Conservation (phyloP, 768 basidiomycete species). For the Podaxis pistillaris region DNA sequence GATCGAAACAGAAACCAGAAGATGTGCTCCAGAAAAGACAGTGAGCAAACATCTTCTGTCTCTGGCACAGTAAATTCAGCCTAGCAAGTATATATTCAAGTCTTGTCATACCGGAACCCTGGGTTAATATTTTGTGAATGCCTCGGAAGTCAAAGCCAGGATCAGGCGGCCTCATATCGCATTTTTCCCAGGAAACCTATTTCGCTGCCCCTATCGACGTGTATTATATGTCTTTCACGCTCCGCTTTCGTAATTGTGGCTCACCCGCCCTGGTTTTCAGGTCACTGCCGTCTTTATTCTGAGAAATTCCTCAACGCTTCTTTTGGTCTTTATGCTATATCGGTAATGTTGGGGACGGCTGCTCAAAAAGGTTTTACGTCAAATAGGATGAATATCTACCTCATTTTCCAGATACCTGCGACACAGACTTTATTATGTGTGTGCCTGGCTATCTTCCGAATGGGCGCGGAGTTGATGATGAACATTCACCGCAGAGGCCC, state of each 20-base stretch:
- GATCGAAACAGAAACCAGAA: background rate
- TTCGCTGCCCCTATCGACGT: slow-evolving; percentile 54
- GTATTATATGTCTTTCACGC: slow-evolving; percentile 34
- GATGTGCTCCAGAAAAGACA: background rate
- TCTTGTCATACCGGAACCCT: no score
- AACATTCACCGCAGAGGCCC: slow-evolving; percentile 47
- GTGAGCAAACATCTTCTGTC: background rate
- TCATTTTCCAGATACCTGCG: slow-evolving; percentile 50
- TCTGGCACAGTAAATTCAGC: background rate
- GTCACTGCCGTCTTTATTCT: slow-evolving; percentile 80
- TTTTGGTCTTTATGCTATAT: slow-evolving; percentile 48
- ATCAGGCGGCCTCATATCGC: slow-evolving; percentile 66
- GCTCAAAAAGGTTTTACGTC: slow-evolving; percentile 79
- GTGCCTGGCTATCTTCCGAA: slow-evolving; percentile 19
- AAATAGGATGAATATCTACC: slow-evolving; percentile 35
- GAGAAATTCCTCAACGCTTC: slow-evolving; percentile 68
- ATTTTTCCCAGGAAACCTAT: slow-evolving; percentile 61
- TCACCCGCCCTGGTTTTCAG: slow-evolving; percentile 50
- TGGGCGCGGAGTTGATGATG: slow-evolving; percentile 1
- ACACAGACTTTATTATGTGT: slow-evolving; percentile 73
- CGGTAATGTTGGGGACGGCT: slow-evolving; percentile 67
- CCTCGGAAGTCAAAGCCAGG: slow-evolving; percentile 19
- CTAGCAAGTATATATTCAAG: background rate
- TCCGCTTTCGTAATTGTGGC: background rate
- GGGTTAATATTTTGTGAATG: background rate